These are phyloP conservation scores for Ceriops tagal DNA, from an alignment of 345 rosid genomes.

Conservation along the genomic window DNA sequence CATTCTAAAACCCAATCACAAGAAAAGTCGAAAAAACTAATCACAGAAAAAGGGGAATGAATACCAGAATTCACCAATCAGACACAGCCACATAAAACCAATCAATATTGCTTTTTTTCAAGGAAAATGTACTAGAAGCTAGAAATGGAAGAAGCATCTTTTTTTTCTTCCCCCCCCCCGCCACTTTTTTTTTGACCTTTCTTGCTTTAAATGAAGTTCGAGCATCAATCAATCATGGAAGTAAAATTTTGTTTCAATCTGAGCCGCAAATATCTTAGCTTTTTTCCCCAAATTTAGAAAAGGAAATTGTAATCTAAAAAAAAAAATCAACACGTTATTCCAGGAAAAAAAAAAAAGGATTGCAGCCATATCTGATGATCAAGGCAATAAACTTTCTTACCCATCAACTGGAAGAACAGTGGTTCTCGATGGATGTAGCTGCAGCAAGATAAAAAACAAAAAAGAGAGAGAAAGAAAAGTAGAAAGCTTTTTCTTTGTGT, in stretches of 20 bases:
- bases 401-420: no score
- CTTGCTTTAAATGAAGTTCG: not conserved
- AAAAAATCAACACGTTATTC: not conserved
- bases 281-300: constrained; percentile 12
- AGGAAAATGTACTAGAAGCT: not conserved
- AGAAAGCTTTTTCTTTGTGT: no score
- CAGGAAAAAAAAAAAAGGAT: not conserved
- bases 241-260: constrained; percentile 29
- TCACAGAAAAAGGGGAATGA: no score
- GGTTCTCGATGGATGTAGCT: no score
- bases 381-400: no score
- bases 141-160: not conserved
- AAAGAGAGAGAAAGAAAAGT: no score
- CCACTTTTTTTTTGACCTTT: not conserved
- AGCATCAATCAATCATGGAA: constrained; percentile 7
- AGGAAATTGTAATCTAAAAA: not conserved
- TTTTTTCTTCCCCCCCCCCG: no score
- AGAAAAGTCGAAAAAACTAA: not conserved
- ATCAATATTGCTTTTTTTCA: constrained; percentile 5
- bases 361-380: not conserved
- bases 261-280: constrained; percentile 10
- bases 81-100: not conserved
- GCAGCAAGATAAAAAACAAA: no score
- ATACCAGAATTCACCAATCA: no score
- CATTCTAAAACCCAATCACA: not conserved